Percentiles rank a stretch among this genome's conserved stretches.
Evolutionary conservation across 306 rosid genomes (phyloP).

Genomic region (Glycine tomentella): DNA sequence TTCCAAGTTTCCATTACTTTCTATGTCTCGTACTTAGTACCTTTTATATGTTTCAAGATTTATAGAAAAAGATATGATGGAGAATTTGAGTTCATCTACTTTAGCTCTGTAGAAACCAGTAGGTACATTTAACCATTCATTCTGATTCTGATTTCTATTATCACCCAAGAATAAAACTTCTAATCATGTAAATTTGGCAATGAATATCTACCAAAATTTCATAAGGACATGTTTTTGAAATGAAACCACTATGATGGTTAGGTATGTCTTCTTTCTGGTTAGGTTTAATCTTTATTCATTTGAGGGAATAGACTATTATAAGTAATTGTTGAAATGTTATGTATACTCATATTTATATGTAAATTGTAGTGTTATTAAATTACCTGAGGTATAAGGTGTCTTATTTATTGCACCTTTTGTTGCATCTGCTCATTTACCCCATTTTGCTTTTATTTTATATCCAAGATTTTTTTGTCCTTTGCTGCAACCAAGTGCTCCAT

Average conservation of each 20-base stretch:
- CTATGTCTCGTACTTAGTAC: background rate
- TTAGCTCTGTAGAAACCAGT: background rate
- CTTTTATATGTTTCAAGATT: slow-evolving; percentile 12
- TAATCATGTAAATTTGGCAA: background rate
- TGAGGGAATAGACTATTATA: slow-evolving; percentile 26
- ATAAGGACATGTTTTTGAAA: slow-evolving; percentile 9
- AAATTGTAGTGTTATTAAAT: slow-evolving; percentile 15
- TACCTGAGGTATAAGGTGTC: slow-evolving; percentile 14
- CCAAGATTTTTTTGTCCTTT: slow-evolving; percentile 21
- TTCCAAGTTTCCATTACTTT: background rate
- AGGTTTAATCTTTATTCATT: slow-evolving; percentile 15
- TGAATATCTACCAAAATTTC: background rate
- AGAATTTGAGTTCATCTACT: slow-evolving; percentile 10
- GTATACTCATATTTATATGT: background rate
- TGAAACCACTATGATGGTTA: slow-evolving; percentile 12
- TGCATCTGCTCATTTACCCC: too few species aligned
- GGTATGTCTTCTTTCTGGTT: slow-evolving; percentile 3
- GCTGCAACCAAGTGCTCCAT: slow-evolving; percentile 23
- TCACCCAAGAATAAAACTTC: background rate
- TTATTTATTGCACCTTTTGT: too few species aligned
- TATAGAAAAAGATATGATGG: slow-evolving; percentile 5
- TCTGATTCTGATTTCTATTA: background rate
- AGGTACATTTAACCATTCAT: background rate
- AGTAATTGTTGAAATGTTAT: background rate
- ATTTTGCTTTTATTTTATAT: slow-evolving; percentile 25